Conservation (phyloP, 1,139 yeast genomes). For the Debaryomyces udenii region DNA sequence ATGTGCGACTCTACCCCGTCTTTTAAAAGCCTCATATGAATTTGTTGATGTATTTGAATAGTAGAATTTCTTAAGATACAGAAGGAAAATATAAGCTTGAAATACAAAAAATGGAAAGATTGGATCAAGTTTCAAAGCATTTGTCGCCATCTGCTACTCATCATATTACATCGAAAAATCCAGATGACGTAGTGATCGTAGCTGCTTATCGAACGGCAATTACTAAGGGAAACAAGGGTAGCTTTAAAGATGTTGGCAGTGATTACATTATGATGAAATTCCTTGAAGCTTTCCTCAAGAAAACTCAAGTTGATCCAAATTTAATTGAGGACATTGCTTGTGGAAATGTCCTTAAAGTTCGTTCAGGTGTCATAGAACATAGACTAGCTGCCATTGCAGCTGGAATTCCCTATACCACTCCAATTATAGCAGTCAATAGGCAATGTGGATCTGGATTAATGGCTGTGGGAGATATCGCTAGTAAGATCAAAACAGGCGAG, state of each 20-base stretch:
- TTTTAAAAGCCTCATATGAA: no score
- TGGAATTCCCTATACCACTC: slow-evolving; percentile 57
- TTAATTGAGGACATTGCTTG: slow-evolving; percentile 80
- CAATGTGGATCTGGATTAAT: slow-evolving; percentile 94
- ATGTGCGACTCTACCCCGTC: no score
- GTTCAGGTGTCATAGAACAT: slow-evolving; percentile 92
- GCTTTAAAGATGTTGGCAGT: slow-evolving; percentile 72
- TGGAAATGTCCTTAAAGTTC: slow-evolving; percentile 87
- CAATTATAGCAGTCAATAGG: slow-evolving; percentile 84
- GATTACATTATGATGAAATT: slow-evolving; percentile 73
- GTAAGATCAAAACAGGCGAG: slow-evolving; percentile 84
- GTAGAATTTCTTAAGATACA: no score
- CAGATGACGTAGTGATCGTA: slow-evolving; percentile 85
- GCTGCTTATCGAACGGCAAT: slow-evolving; percentile 89
- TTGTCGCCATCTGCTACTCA: slow-evolving; percentile 51
- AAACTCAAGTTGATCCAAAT: slow-evolving; percentile 61
- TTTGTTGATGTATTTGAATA: no score
- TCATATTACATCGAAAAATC: slow-evolving; percentile 55
- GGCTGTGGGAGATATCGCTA: slow-evolving; percentile 87
- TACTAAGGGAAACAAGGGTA: slow-evolving; percentile 83
- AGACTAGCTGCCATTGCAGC: slow-evolving; percentile 68
- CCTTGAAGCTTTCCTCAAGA: slow-evolving; percentile 60
- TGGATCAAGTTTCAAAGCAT: slow-evolving; percentile 61
- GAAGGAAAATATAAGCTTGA: no score
- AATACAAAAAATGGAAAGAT: slow-evolving; percentile 51